Percentiles rank a stretch among this genome's conserved stretches.
phyloP scores from a whole-genome alignment of 192 early-diverging fungal genomes.

The Kappamyces sp. region DNA sequence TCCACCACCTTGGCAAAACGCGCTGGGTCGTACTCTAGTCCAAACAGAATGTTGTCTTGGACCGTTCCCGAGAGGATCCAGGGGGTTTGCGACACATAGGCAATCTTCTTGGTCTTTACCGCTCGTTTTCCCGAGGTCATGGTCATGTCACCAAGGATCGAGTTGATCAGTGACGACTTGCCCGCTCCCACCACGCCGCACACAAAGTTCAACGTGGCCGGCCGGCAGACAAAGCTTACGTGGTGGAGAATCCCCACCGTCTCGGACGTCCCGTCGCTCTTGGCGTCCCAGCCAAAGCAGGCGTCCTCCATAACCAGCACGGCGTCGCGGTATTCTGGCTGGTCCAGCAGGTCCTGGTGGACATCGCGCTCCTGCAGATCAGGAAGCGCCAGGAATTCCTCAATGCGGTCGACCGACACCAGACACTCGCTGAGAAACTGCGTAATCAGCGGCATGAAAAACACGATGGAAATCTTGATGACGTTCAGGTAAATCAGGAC shows the following conservation, averaged over 20 bases:
- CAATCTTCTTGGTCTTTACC: constrained; percentile 17
- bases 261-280: too few relatives aligned
- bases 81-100: constrained; percentile 31
- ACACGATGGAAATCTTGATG: constrained; percentile 23
- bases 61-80: constrained; percentile 36
- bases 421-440: constrained; percentile 18
- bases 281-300: not conserved
- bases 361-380: constrained; percentile 17
- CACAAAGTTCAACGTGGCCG: constrained; percentile 14
- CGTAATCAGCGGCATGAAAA: constrained; percentile 20
- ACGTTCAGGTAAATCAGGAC: constrained; percentile 15
- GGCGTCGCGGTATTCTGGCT: not conserved
- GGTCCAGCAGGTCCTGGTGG: not conserved
- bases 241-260: constrained; percentile 7
- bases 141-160: constrained; percentile 35
- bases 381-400: constrained; percentile 30
- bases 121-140: constrained; percentile 7
- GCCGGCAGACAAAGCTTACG: not conserved
- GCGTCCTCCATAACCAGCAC: not conserved
- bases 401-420: constrained; percentile 28
- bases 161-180: constrained; percentile 27
- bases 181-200: constrained; percentile 34
- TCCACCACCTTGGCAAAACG: constrained; percentile 20
- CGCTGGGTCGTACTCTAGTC: constrained; percentile 19
- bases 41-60: constrained; percentile 39